Evolutionary conservation across 352 stramenopile genomes (phyloP), one percentile per base, ranked within the genome.

Genomic region (Peronospora belbahrii): DNA sequence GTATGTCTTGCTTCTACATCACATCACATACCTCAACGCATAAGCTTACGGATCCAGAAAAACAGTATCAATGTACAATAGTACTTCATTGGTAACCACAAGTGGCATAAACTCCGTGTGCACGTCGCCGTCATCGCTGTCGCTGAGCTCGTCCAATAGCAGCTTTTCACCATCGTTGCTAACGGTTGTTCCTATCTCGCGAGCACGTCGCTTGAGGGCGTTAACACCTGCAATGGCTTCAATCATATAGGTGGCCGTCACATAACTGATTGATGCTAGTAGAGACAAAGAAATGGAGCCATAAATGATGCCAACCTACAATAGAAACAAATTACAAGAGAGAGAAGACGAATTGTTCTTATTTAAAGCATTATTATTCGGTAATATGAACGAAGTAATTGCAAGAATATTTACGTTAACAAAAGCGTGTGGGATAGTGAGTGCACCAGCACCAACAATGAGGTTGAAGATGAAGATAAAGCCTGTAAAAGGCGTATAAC

Each of bases 381-480:
- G n/a, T n/a, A n/a, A n/a, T n/a, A 27, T 27, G 23, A 11, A 15
- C 0, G 14, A 33, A 33, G 14, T 7, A 33, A 6, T 10, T 7
- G 6, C n/a, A n/a, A n/a, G n/a, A n/a, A n/a, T n/a, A 23, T 24
- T 48, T 52, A 88, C 74, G 59, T 94, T 81, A 42, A 71, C 79
- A 56, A 94, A 94, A 14, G 82, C 74, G 48, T 85, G 82, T 20
- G 82, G 82, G 42, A 94, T 94, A 11, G 80, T 94, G 42, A 94
- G 77, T 45, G 80, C 83, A 25, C 83, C 83, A 22, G 83, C 81
- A 38, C 80, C 83, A 20, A 94, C 83, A 49, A 94, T 91, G 52
- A 92, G 80, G 63, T 94, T 94, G 63, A 94, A 92, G 62, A 94
- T 85, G 67, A 94, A 94, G n/a, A 94, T 68, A 52, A 94, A 94